Base-by-base conservation (phyloP, 768 basidiomycete species). In the Auriscalpium orientale region DNA sequence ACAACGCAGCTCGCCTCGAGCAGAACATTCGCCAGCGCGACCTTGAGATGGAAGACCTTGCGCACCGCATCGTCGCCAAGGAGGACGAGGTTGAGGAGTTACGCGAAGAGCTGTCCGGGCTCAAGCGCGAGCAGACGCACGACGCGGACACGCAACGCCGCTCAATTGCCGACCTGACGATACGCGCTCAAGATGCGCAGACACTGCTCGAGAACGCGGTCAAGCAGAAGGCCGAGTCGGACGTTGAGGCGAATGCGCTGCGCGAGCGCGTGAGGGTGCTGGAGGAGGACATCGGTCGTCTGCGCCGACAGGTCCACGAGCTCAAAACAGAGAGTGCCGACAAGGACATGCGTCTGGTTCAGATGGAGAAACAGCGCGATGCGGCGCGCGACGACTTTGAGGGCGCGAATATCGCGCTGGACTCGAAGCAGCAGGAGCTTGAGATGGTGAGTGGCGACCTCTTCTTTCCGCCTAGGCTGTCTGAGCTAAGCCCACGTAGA, bases 351-450 rank as follows among this genome's bases (percentile, higher is more conserved):
- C 87, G 85, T 66, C 78, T 94, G 44, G 73, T 83, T 13, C 85
- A 89, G 62, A 69, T 91, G 51, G 78, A 76, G 58, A 90, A 89
- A 71, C 77, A 85, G 63, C 75, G 80, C 40, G 73, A 74, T 0
- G 76, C 84, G 65, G 79, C 87, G 58, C 84, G 86, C 68, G 87
- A 93, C 45, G 93, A 95, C 68, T 68, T 88, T 20, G 70, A 79
- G 49, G 87, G 89, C n/a, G 71, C 95, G 63, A 94, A 95, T 64
- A 92, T 95, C 37, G 94, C 93, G 0, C 71, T 97, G 53, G 91
- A 95, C 69, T 85, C 91, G 22, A 97, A 97, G 71, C 94, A 97
- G 65, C 92, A 95, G 68, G 94, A 95, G 68, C 73, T 97, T 40
- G 92, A 95, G 67, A 66, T 95, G 69, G 94, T 97, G 57, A 53